Conservation (phyloP, 2,329 filamentous ascomycete species). For the Aspergillus ruber region DNA sequence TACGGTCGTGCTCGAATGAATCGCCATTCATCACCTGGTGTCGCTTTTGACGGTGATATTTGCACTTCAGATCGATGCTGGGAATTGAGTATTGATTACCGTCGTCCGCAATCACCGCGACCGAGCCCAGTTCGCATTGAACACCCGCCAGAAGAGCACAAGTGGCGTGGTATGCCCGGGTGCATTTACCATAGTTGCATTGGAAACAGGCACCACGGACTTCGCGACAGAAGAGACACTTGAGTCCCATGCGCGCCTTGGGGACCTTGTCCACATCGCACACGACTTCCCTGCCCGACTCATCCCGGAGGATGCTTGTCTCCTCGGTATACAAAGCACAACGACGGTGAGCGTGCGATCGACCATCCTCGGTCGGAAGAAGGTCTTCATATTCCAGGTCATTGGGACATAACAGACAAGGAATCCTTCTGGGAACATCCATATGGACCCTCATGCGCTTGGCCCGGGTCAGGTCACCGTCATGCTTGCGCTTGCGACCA, state of each 20-base stretch:
- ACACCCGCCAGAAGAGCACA: constrained; percentile 90
- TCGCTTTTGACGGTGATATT: constrained; percentile 85
- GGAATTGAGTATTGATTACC: constrained; percentile 88
- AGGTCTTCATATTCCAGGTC: constrained; percentile 74
- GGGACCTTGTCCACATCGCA: constrained; percentile 74
- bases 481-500: constrained; percentile 64
- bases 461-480: constrained; percentile 51
- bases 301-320: constrained; percentile 71
- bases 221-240: constrained; percentile 90
- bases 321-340: constrained; percentile 91
- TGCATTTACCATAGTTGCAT: constrained; percentile 91
- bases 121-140: constrained; percentile 77
- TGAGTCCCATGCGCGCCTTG: constrained; percentile 81
- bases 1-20: constrained; percentile 62
- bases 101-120: constrained; percentile 82
- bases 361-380: constrained; percentile 80
- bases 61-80: constrained; percentile 87
- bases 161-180: constrained; percentile 87
- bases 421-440: constrained; percentile 65
- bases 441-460: constrained; percentile 74
- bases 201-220: constrained; percentile 96
- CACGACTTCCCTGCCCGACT: constrained; percentile 63
- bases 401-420: constrained; percentile 89
- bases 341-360: constrained; percentile 71
- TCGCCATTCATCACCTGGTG: constrained; percentile 67